These are phyloP conservation scores for Spencermartinsiella ligniputridi DNA, from an alignment of 1,139 yeast species.

Conservation along the genomic window DNA sequence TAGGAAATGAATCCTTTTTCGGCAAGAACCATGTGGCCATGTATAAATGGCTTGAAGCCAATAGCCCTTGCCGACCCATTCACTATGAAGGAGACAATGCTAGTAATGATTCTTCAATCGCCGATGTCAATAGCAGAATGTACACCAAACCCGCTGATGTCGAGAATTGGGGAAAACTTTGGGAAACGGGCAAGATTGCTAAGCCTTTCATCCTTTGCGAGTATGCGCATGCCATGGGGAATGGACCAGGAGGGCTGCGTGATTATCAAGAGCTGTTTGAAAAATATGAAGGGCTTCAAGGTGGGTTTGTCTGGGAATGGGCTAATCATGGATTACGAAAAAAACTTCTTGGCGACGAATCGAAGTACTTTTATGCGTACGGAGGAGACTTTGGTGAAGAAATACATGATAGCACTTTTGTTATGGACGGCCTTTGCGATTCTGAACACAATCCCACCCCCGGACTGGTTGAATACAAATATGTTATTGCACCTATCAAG, in stretches of 20 bases:
- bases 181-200: conserved; percentile 11
- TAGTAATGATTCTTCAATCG: conserved; percentile 19
- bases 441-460: conserved; percentile 36
- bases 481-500: conserved; percentile 33
- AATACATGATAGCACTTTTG: conserved; percentile 35
- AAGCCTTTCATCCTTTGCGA: conserved; percentile 37
- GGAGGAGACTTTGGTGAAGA: conserved; percentile 39
- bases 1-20: conserved; percentile 36
- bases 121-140: conserved; percentile 35
- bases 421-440: conserved; percentile 34
- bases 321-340: conserved; percentile 35
- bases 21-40: conserved; percentile 34
- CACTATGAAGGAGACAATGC: conserved; percentile 31
- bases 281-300: conserved; percentile 30
- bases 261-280: conserved; percentile 35
- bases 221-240: conserved; percentile 39
- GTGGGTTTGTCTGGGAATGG: conserved; percentile 41
- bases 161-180: conserved; percentile 22
- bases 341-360: conserved; percentile 15
- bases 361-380: conserved; percentile 26
- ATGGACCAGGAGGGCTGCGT: conserved; percentile 35
- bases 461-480: conserved; percentile 32
- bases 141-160: conserved; percentile 29
- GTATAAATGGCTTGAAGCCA: conserved; percentile 26
- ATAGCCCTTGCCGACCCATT: conserved; percentile 30